These are phyloP conservation scores for Neofusicoccum sp. DNA, from an alignment of 2,329 filamentous ascomycete genomes.

Conservation along the genomic window DNA sequence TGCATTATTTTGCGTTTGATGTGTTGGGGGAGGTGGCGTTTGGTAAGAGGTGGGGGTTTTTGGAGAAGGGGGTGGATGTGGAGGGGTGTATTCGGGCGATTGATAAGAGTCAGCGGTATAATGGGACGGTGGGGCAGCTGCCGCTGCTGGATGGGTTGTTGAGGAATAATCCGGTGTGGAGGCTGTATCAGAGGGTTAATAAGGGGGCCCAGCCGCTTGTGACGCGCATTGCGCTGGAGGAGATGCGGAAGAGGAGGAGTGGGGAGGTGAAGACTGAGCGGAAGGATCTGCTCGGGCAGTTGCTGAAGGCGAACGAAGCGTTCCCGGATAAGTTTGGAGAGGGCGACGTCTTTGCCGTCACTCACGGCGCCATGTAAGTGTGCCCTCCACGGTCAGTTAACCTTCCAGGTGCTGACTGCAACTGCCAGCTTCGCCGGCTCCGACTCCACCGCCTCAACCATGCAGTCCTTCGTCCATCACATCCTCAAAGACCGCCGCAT, in stretches of 20 bases:
- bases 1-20: constrained; percentile 37
- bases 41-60: constrained; percentile 23
- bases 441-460: constrained; percentile 35
- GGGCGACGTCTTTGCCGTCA: constrained; percentile 15
- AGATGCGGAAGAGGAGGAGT: constrained; percentile 3
- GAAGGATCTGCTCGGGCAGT: constrained; percentile 9
- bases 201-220: constrained; percentile 7
- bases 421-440: constrained; percentile 39
- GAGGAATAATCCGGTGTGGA: constrained; percentile 15
- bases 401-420: constrained; percentile 20
- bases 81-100: constrained; percentile 23
- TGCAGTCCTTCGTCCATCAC: constrained; percentile 41
- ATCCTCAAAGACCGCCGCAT: constrained; percentile 33
- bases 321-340: background rate
- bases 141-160: constrained; percentile 15
- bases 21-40: constrained; percentile 27
- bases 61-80: constrained; percentile 23
- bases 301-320: constrained; percentile 11
- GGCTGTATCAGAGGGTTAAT: background rate
- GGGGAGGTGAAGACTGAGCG: background rate
- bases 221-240: constrained; percentile 10
- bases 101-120: constrained; percentile 34
- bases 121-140: constrained; percentile 23
- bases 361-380: constrained; percentile 14
- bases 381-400: constrained; percentile 11